Percentiles rank a stretch among this genome's conserved stretches.
Conservation (phyloP, 2,329 filamentous ascomycete genomes). For the Cordyceps javanica region DNA sequence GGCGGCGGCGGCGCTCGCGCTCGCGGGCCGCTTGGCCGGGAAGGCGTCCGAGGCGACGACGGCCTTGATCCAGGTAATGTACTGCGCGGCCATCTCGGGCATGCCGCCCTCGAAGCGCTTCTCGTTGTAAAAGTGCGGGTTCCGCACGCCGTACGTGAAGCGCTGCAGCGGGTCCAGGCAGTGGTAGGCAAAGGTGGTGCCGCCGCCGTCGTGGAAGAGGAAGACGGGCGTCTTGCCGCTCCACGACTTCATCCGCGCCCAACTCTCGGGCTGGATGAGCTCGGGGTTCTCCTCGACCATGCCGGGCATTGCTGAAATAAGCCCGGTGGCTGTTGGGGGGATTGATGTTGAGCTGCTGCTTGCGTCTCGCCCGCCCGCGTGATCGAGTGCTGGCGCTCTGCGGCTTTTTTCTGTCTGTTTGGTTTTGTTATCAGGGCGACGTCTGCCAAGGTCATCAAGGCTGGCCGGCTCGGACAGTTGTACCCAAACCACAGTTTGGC, state of each 20-base stretch:
- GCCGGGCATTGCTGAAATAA: slow-evolving; percentile 10
- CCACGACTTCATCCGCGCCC: slow-evolving; percentile 18
- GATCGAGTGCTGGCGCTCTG: background rate
- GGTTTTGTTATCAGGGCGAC: background rate
- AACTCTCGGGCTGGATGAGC: slow-evolving; percentile 29
- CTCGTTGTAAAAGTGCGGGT: slow-evolving; percentile 44
- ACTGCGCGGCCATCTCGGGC: slow-evolving; percentile 47
- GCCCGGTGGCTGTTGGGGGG: background rate
- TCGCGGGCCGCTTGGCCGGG: slow-evolving; percentile 18
- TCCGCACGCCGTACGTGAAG: slow-evolving; percentile 47
- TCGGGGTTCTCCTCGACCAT: slow-evolving; percentile 26
- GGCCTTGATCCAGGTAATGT: slow-evolving; percentile 39
- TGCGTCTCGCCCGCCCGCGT: background rate
- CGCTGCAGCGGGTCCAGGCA: slow-evolving; percentile 44
- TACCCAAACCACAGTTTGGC: no score
- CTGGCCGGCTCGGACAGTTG: background rate
- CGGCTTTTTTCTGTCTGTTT: background rate
- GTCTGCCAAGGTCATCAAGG: background rate
- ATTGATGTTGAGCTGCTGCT: background rate
- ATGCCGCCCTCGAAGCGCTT: slow-evolving; percentile 45
- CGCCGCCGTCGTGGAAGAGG: slow-evolving; percentile 55
- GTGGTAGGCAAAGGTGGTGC: slow-evolving; percentile 53
- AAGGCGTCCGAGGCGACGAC: slow-evolving; percentile 27
- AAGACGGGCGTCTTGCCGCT: slow-evolving; percentile 39
- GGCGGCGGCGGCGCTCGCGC: no score